These are phyloP conservation scores for Cutaneotrichosporon cutaneum DNA, from an alignment of 1,284 basidiomycete species.

Conservation along the genomic window DNA sequence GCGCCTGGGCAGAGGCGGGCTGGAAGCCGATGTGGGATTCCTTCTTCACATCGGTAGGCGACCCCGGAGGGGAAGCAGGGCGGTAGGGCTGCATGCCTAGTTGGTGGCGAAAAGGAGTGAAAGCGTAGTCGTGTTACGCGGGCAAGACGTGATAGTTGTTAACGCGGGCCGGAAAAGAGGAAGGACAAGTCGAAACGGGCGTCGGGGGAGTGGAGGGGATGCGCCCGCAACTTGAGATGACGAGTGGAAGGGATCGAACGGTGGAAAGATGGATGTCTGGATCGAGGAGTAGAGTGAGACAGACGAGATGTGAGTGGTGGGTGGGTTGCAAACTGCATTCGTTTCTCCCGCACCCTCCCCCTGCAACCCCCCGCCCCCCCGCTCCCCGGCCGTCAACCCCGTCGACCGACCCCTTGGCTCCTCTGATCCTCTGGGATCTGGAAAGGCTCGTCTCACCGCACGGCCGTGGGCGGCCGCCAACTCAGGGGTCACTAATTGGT, in stretches of 20 bases:
- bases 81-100: constrained; percentile 45
- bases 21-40: constrained; percentile 46
- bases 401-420: no score
- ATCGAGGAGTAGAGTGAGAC: background rate
- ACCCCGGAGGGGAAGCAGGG: constrained; percentile 31
- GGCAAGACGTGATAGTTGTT: background rate
- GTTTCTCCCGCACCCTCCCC: background rate
- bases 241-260: background rate
- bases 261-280: background rate
- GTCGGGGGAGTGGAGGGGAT: background rate
- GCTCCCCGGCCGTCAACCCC: no score
- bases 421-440: no score
- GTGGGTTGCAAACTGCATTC: background rate
- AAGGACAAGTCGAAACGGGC: background rate
- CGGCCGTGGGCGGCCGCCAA: no score
- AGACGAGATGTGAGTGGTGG: background rate
- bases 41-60: constrained; percentile 39
- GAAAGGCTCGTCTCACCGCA: no score
- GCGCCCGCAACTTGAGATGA: background rate
- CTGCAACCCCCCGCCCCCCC: no score
- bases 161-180: background rate
- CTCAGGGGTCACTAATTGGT: no score
- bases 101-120: background rate
- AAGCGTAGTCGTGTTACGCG: background rate
- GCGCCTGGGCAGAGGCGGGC: constrained; percentile 33